Evolutionary conservation across 768 basidiomycete genomes (phyloP).

Genomic region (Austroboletus eburneus): DNA sequence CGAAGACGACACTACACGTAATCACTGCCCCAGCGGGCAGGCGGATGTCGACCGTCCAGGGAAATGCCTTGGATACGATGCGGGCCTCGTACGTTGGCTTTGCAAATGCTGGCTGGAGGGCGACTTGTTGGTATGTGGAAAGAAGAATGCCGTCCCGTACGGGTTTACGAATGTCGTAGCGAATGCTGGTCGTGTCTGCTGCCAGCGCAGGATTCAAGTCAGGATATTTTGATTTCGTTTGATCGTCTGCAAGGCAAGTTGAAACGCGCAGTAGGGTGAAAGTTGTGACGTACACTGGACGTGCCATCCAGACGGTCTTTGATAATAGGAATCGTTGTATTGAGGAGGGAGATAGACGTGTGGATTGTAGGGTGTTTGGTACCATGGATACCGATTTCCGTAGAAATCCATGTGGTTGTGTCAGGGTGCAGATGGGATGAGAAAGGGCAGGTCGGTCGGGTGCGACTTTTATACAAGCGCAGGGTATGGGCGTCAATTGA

Average conservation of each 20-base stretch:
- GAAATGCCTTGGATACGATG: conserved; percentile 58
- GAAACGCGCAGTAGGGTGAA: background rate
- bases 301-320: no score
- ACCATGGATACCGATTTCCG: conserved; percentile 18
- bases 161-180: conserved; percentile 46
- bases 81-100: conserved; percentile 37
- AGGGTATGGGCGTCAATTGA: no score
- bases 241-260: conserved; percentile 14
- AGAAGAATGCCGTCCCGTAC: conserved; percentile 40
- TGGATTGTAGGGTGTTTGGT: conserved; percentile 28
- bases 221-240: conserved; percentile 40
- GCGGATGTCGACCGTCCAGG: conserved; percentile 60
- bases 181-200: conserved; percentile 44
- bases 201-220: conserved; percentile 51
- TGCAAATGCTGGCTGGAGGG: conserved; percentile 35
- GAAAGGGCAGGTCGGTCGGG: background rate
- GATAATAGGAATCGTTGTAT: conserved; percentile 10
- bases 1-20: conserved; percentile 55
- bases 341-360: conserved; percentile 27
- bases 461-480: conserved; percentile 9
- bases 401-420: conserved; percentile 22
- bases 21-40: conserved; percentile 26
- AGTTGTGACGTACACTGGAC: no score
- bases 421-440: background rate
- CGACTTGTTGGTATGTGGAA: conserved; percentile 39